Evolutionary conservation across 331 rosid species (phyloP).

Genomic region (Saraca asoca): DNA sequence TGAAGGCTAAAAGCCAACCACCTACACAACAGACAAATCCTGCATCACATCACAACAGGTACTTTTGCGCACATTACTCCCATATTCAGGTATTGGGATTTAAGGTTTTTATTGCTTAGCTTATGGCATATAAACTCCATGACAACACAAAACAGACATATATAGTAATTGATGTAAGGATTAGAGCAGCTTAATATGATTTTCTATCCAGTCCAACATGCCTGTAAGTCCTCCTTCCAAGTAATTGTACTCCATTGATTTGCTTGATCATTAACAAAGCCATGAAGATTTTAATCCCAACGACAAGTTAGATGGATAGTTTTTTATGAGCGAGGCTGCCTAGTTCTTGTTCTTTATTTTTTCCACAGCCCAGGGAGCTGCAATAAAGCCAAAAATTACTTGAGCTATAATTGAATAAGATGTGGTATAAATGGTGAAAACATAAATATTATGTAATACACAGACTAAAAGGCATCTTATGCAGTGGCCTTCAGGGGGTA

Average conservation of each 20-base stretch:
- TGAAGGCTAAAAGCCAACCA: constrained; percentile 42
- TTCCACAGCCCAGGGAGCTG: constrained; percentile 87
- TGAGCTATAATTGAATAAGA: constrained; percentile 1
- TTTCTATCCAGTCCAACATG: constrained; percentile 47
- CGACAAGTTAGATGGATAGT: constrained; percentile 43
- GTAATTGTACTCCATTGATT: constrained; percentile 15
- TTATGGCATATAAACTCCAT: constrained; percentile 34
- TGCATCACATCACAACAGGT: constrained; percentile 39
- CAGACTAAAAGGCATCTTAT: no score
- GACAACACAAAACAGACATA: constrained; percentile 35
- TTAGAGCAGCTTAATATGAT: constrained; percentile 38
- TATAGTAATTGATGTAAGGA: constrained; percentile 24
- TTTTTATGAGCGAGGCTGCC: constrained; percentile 17
- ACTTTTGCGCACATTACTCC: constrained; percentile 39
- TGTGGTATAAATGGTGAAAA: no score
- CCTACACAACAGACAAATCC: constrained; percentile 46
- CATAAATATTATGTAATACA: no score
- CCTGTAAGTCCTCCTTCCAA: constrained; percentile 30
- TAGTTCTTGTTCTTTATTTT: constrained; percentile 67
- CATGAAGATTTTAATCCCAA: constrained; percentile 34
- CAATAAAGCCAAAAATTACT: constrained; percentile 23
- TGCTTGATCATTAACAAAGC: constrained; percentile 21
- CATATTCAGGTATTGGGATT: constrained; percentile 35
- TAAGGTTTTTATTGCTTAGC: constrained; percentile 33
- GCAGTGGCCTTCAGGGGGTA: no score